Base-by-base conservation (phyloP, 1,284 basidiomycete genomes). In the Psilocybe mexicana region DNA sequence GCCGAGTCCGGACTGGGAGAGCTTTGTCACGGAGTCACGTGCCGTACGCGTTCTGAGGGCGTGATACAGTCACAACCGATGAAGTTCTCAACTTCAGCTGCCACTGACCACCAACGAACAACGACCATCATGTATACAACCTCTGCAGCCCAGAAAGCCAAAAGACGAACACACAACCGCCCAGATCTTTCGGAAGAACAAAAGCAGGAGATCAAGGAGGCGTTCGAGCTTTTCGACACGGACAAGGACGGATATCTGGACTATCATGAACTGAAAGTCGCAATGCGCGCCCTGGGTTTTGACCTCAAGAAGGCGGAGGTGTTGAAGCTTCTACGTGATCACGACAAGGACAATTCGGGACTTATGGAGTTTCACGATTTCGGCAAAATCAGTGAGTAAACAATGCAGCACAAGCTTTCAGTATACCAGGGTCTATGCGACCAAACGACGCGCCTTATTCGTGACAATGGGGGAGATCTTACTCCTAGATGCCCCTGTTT, bases 231-330 rank as follows among this genome's bases (percentile, higher is more conserved):
- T 57, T 99, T 99, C 71, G 97, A 99, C 77, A 94, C 94, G 35
- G 96, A 99, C 82, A 98, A 98, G 80, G 96, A 99, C 70, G 94
- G 94, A n/a, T 88, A 83, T 53, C 82, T 97, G 61, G 95, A 96
- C 77, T 99, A 98, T 76, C 96, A 99, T 76, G 97, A 99, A 74
- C 84, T 99, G 67, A 98, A 98, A 73, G 97, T 99, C 64, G 95
- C 96, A 45, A 95, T 99, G 93, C 85, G 97, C 48, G 97, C 97
- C 3, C 79, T 99, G 47, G 97, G 97, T 0, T 99, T 99, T 70
- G 97, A 98, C 73, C 75, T 98, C 73, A 98, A 98, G 79, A 99
- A 99, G 78, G 93, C 94, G 0, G 97, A 99, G 74, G 96, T 99
- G 53, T 78, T 99, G 64, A 98, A 98, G 75, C 82, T 99, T 48